A percentile compares a stretch with the other conserved stretches of the same genome.
phyloP scores from a whole-genome alignment of 371 early-diverging fungal species.

The Umbelopsis sp. region DNA sequence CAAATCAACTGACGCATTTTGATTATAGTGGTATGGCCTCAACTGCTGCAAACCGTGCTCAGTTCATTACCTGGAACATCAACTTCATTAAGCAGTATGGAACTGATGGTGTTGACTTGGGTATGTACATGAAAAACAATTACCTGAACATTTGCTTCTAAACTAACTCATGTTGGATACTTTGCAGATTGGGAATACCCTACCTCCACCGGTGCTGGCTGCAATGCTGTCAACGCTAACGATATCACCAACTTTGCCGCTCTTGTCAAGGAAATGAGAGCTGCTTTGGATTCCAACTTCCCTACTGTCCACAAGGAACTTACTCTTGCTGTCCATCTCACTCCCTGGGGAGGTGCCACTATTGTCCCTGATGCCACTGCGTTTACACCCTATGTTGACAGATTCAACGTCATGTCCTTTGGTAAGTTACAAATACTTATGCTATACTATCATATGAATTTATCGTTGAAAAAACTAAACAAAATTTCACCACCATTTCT shows the following conservation, averaged over 20 bases:
- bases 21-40: slow-evolving; percentile 44
- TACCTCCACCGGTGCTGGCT: slow-evolving; percentile 54
- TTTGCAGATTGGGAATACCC: slow-evolving; percentile 67
- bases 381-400: slow-evolving; percentile 60
- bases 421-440: slow-evolving; percentile 17
- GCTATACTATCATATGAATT: no score
- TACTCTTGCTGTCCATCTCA: slow-evolving; percentile 57
- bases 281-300: slow-evolving; percentile 57
- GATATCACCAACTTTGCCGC: slow-evolving; percentile 49
- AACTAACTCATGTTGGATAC: background rate
- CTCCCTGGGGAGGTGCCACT: slow-evolving; percentile 35
- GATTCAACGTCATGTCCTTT: slow-evolving; percentile 61
- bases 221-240: slow-evolving; percentile 48
- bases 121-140: slow-evolving; percentile 14
- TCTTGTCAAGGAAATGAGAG: slow-evolving; percentile 62
- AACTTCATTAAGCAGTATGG: slow-evolving; percentile 31
- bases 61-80: slow-evolving; percentile 46
- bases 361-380: slow-evolving; percentile 51
- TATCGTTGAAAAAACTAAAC: no score
- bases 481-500: slow-evolving; percentile 12
- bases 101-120: slow-evolving; percentile 46
- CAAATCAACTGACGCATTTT: slow-evolving; percentile 21
- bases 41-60: slow-evolving; percentile 36
- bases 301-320: slow-evolving; percentile 52
- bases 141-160: background rate